These are phyloP conservation scores for Alternaria alternata DNA, from an alignment of 2,329 filamentous ascomycete genomes.

Conservation along the genomic window DNA sequence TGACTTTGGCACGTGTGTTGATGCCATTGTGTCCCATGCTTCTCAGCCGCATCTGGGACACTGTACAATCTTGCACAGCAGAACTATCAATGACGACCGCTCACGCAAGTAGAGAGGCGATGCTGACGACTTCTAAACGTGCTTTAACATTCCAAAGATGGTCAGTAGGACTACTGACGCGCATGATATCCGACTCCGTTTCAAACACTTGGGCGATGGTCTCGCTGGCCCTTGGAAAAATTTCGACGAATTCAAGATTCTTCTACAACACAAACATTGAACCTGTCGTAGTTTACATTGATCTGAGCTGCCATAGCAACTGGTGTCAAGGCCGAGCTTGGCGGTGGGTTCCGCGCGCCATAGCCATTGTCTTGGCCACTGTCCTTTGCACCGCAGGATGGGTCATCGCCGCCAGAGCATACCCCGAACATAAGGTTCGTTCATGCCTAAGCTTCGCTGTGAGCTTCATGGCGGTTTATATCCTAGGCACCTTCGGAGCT, in stretches of 20 bases:
- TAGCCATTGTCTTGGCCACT: not conserved
- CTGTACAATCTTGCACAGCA: not conserved
- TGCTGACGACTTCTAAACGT: not conserved
- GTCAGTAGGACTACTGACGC: not conserved
- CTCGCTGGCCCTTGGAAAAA: not conserved
- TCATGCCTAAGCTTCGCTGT: not conserved
- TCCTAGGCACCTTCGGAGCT: not conserved
- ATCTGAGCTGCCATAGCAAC: not conserved
- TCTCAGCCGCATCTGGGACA: not conserved
- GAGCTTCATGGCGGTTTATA: not conserved
- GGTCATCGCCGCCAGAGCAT: not conserved
- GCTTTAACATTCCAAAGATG: not conserved
- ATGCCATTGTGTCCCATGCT: not conserved
- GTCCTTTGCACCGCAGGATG: not conserved
- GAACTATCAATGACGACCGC: no score
- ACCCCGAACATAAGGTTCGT: not conserved
- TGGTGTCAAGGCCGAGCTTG: slow-evolving; percentile 1
- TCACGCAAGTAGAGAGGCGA: not conserved
- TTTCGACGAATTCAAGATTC: not conserved
- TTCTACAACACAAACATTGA: not conserved
- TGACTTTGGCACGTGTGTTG: not conserved
- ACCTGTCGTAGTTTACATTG: not conserved
- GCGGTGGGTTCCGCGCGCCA: not conserved
- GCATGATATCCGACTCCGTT: not conserved
- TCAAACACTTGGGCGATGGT: not conserved